These are phyloP conservation scores for Phytophthora hibernalis DNA, from an alignment of 352 stramenopile genomes.

Conservation along the genomic window DNA sequence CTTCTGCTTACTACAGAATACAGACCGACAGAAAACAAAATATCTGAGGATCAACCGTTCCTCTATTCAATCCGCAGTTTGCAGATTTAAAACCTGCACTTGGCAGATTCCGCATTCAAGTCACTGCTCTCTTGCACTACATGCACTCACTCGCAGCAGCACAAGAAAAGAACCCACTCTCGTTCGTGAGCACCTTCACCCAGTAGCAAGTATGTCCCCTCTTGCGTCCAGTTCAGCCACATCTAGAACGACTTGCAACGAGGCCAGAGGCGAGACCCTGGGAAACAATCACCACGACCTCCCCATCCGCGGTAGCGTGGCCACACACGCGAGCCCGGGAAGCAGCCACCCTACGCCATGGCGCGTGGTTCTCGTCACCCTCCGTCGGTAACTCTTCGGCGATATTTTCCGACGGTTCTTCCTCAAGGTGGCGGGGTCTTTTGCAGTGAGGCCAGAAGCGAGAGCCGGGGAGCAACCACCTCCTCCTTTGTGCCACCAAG, in stretches of 20 bases:
- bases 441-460: not conserved
- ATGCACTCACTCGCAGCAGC: not conserved
- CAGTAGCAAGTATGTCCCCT: not conserved
- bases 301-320: slow-evolving; percentile 4
- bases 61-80: not conserved
- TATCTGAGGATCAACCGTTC: too few relatives aligned
- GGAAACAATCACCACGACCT: slow-evolving; percentile 2
- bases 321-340: slow-evolving; percentile 1
- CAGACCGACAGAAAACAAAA: too few relatives aligned
- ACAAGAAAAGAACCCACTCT: not conserved
- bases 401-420: not conserved
- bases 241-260: slow-evolving; percentile 7
- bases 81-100: not conserved
- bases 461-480: not conserved
- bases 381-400: not conserved
- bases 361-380: not conserved
- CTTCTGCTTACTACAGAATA: too few relatives aligned
- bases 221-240: not conserved
- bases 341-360: slow-evolving; percentile 5
- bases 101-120: not conserved
- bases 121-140: not conserved
- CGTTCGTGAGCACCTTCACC: not conserved
- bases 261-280: slow-evolving; percentile 6
- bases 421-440: not conserved
- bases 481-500: slow-evolving; percentile 1